Percentiles rank a stretch among this genome's conserved stretches.
Conservation (phyloP, 805 yeast genomes). For the Pichia occidentalis region DNA sequence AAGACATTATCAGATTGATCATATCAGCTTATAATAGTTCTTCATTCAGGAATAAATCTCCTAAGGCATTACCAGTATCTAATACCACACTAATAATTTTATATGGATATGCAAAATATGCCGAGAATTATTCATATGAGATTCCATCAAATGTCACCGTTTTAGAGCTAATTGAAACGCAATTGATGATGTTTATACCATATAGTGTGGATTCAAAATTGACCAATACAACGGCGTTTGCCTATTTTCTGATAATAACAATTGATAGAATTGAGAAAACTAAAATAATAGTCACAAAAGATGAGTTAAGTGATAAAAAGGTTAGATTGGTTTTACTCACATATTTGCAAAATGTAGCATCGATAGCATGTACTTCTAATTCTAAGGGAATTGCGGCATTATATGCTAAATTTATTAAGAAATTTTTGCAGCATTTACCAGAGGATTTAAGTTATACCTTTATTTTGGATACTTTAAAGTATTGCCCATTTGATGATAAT, state of each 20-base stretch:
- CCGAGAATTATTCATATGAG: slow-evolving; percentile 11
- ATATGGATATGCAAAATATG: slow-evolving; percentile 20
- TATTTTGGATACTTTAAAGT: slow-evolving; percentile 53
- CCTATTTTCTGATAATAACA: slow-evolving; percentile 17
- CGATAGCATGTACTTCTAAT: slow-evolving; percentile 16
- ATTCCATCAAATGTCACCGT: slow-evolving; percentile 9
- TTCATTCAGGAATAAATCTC: slow-evolving; percentile 12
- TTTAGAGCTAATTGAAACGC: slow-evolving; percentile 33
- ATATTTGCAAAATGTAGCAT: slow-evolving; percentile 22
- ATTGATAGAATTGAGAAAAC: slow-evolving; percentile 1
- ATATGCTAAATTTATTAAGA: slow-evolving; percentile 56
- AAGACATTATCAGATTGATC: slow-evolving; percentile 35
- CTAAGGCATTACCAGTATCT: slow-evolving; percentile 15
- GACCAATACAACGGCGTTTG: slow-evolving; percentile 15
- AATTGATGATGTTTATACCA: slow-evolving; percentile 38
- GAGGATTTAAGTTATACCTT: slow-evolving; percentile 54
- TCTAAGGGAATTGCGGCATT: slow-evolving; percentile 25
- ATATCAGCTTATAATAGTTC: slow-evolving; percentile 37
- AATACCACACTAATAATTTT: slow-evolving; percentile 12
- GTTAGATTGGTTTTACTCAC: slow-evolving; percentile 14
- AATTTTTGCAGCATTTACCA: slow-evolving; percentile 51
- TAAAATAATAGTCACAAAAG: background rate
- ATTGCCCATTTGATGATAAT: slow-evolving; percentile 50
- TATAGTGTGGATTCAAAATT: slow-evolving; percentile 22
- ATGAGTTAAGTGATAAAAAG: background rate